Base-by-base conservation (phyloP, 1,284 basidiomycete genomes). In the Rhodofomes roseus region DNA sequence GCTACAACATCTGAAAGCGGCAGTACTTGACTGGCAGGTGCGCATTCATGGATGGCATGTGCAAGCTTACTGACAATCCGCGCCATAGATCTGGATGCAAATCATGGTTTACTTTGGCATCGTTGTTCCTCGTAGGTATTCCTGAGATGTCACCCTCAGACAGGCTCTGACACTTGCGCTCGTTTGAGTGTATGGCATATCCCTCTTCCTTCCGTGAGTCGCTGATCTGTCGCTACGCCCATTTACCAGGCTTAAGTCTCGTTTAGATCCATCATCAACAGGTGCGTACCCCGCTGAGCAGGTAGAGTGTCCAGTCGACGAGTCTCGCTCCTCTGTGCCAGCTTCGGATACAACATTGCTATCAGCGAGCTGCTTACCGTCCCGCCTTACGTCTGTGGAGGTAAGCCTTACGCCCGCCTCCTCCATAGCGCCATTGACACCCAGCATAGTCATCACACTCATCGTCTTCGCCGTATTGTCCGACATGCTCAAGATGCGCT, bases 351-450 rank as follows among this genome's bases (percentile, higher is more conserved):
- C 66, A 72, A 75, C 14, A 74, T 82, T 1, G 73, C 85, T 0
- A 76, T 87, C 61, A 85, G 81, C 60, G 86, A 90, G 65, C 76
- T 91, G 1, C 77, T 90, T 29, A 89, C 87, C 0, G 82, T 90
- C 0, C 89, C 89, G 0, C 84, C 87, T 16, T 90, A 90, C 66
- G 70, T 86, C 34, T 75, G 81, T 57, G 84, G 85, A 0, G 82
- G 85, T 86, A 65, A 60, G 82, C 71, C 12, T 39, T 29, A 16
- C 27, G 14, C 34, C 18, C 20, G 16, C 20, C 25, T n/a, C 60
- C 16, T 56, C 31, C 25, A 12, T 12, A 12, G 2, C 16, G 46
- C 25, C 4, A 23, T 22, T 9, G 22, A 25, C 53, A 7, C 4
- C 29, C 50, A 27, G 8, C 39, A 1, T 59, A 86, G 87, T 85